Percentiles rank a stretch among this genome's conserved stretches.
phyloP scores from a whole-genome alignment of 371 early-diverging fungal genomes.

The Circinella umbellata region DNA sequence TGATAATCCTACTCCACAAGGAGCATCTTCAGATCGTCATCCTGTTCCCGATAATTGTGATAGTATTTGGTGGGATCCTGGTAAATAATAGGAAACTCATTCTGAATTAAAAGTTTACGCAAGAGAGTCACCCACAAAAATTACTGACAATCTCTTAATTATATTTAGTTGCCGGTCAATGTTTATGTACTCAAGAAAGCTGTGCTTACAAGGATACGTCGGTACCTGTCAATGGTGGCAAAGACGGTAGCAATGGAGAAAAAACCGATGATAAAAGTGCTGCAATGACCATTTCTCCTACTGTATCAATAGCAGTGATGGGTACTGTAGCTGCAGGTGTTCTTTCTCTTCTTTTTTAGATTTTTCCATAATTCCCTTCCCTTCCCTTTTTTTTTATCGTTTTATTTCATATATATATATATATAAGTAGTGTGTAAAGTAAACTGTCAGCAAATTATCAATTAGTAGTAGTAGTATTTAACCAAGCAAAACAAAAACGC shows the following conservation, averaged over 20 bases:
- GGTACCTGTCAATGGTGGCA: slow-evolving; percentile 39
- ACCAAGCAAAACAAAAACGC: too few relatives aligned
- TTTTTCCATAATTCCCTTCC: not conserved
- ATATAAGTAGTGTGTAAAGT: too few relatives aligned
- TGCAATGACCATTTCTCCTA: slow-evolving; percentile 6
- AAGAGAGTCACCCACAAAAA: too few relatives aligned
- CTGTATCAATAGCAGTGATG: slow-evolving; percentile 1
- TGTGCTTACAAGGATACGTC: slow-evolving; percentile 60
- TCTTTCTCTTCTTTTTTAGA: slow-evolving; percentile 5
- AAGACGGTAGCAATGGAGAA: slow-evolving; percentile 6
- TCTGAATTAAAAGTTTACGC: too few relatives aligned
- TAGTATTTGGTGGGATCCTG: slow-evolving; percentile 78
- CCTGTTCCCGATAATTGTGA: slow-evolving; percentile 70
- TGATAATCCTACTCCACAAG: slow-evolving; percentile 57
- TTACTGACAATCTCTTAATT: not conserved
- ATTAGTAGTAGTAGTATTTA: too few relatives aligned
- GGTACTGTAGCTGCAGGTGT: slow-evolving; percentile 17
- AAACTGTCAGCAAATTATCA: too few relatives aligned
- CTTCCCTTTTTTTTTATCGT: not conserved
- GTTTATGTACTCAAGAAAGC: slow-evolving; percentile 52
- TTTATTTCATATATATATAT: not conserved
- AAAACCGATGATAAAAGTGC: slow-evolving; percentile 11
- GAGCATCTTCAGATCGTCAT: slow-evolving; percentile 50
- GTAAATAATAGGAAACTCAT: slow-evolving; percentile 10
- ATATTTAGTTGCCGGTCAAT: slow-evolving; percentile 48